phyloP scores from a whole-genome alignment of 2,329 filamentous ascomycete species.

The Fusarium pseudonygamai region DNA sequence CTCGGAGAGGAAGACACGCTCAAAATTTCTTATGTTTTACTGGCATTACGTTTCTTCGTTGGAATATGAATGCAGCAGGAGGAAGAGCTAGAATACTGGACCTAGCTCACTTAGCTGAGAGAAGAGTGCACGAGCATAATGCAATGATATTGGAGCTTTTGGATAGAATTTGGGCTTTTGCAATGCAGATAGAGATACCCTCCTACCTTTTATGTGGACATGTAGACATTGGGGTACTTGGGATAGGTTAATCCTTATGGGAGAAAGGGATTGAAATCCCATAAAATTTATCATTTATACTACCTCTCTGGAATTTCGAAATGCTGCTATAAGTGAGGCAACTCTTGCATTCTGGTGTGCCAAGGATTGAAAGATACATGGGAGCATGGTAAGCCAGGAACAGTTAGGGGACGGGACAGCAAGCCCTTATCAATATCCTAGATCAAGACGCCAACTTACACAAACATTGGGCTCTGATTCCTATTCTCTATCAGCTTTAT shows the following conservation, averaged over 20 bases:
- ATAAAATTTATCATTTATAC: neutral
- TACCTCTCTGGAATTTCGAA: neutral
- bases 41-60: slow-evolving; percentile 6
- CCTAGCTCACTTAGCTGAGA: slow-evolving; percentile 5
- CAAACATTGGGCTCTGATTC: neutral
- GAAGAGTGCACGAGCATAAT: slow-evolving; percentile 20
- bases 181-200: slow-evolving; percentile 33
- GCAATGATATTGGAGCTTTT: slow-evolving; percentile 20
- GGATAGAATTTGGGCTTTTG: slow-evolving; percentile 26
- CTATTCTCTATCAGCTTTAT: neutral
- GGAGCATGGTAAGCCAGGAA: neutral
- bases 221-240: slow-evolving; percentile 22
- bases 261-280: slow-evolving; percentile 5
- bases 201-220: slow-evolving; percentile 28
- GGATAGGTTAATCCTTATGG: slow-evolving; percentile 3
- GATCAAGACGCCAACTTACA: neutral
- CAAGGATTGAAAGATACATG: neutral
- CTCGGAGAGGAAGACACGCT: slow-evolving; percentile 23
- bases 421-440: neutral
- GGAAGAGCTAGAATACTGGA: slow-evolving; percentile 10
- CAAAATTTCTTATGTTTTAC: slow-evolving; percentile 22
- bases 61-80: slow-evolving; percentile 18
- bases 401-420: neutral
- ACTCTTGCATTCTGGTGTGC: neutral
- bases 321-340: neutral